phyloP scores from a whole-genome alignment of 2,329 filamentous ascomycete genomes.

The Aquanectria penicillioides region DNA sequence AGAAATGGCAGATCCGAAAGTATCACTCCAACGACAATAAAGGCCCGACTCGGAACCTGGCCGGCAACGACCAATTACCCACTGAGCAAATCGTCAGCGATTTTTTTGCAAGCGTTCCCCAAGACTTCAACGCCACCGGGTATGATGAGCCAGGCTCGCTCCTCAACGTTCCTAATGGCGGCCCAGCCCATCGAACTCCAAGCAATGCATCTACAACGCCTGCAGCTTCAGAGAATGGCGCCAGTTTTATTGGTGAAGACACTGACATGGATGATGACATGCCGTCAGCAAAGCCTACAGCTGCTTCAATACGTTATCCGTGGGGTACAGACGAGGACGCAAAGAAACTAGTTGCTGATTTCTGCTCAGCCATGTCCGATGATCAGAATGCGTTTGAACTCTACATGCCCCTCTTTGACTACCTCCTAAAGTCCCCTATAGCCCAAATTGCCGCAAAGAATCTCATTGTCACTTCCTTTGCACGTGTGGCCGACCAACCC shows the following conservation, averaged over 20 bases:
- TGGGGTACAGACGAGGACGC: constrained; percentile 26
- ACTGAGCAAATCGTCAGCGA: constrained; percentile 1
- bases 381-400: constrained; percentile 37
- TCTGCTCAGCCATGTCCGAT: constrained; percentile 38
- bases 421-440: not conserved
- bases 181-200: not conserved
- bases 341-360: constrained; percentile 40
- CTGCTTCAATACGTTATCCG: constrained; percentile 10
- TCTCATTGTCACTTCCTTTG: constrained; percentile 31
- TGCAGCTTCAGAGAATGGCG: not conserved
- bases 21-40: constrained; percentile 38
- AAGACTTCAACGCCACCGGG: not conserved
- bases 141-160: not conserved
- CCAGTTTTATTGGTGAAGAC: constrained; percentile 6
- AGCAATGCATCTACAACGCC: constrained; percentile 4
- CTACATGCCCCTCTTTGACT: constrained; percentile 27
- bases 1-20: constrained; percentile 41
- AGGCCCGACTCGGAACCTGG: not conserved
- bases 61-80: constrained; percentile 7
- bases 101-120: not conserved
- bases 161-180: not conserved
- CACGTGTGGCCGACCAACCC: constrained; percentile 32
- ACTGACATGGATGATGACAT: not conserved
- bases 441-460: constrained; percentile 12
- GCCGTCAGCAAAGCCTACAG: not conserved